phyloP scores from a whole-genome alignment of 345 rosid genomes.

The Eucalyptus coolabah region DNA sequence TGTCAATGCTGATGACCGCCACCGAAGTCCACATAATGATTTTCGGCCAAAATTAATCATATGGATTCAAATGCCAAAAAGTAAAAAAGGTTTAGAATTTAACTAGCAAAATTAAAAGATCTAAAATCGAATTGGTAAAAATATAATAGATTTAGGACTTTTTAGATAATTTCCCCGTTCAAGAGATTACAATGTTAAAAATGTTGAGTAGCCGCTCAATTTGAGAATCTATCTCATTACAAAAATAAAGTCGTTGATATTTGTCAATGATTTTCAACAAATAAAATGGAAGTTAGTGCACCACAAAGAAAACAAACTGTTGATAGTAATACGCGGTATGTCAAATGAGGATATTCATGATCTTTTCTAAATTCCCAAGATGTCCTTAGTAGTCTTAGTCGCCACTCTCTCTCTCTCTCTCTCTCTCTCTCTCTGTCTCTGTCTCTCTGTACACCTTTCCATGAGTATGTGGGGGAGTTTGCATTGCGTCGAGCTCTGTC shows the following conservation, averaged over 20 bases:
- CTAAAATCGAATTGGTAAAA: accelerated
- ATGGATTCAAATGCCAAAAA: no score
- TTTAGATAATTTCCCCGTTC: not conserved
- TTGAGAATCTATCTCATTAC: not conserved
- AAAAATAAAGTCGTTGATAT: not conserved
- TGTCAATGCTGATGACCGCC: no score
- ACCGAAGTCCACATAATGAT: accelerated
- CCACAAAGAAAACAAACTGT: not conserved
- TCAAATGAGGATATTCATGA: not conserved
- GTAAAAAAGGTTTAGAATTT: no score
- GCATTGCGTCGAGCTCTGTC: not conserved
- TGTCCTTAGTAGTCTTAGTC: not conserved
- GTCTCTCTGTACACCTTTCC: not conserved
- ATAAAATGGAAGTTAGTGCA: not conserved
- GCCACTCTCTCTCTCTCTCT: not conserved
- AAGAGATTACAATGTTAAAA: not conserved
- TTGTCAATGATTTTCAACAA: not conserved
- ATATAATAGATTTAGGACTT: no score
- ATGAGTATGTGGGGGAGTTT: not conserved
- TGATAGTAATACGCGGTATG: not conserved
- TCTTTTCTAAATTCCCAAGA: not conserved
- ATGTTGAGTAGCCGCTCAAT: not conserved
- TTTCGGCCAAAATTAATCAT: no score
- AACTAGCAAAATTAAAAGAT: no score
- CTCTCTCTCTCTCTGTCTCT: no score